Conservation (phyloP, 306 rosid genomes). For the Cucumis sativus region Cucumber_9930_V3 NC_026656.2:20177001-20177500, state of each 20-base stretch:
- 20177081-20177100: background rate
- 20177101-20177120: background rate
- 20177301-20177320: background rate
- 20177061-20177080: background rate
- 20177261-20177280: background rate
- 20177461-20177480: background rate
- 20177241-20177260: background rate
- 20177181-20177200: background rate
- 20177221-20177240: background rate
- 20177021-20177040: constrained; percentile 72
- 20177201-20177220: background rate
- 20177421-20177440: background rate
- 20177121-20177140: background rate
- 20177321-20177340: too few species aligned
- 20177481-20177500: background rate
- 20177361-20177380: background rate
- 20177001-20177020: constrained; percentile 88
- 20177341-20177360: background rate
- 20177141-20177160: background rate
- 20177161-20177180: background rate
- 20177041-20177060: constrained; percentile 73
- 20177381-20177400: background rate
- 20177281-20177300: background rate
- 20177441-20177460: background rate
- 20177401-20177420: background rate